These are phyloP conservation scores for Toxicodendron radicans DNA, from an alignment of 345 rosid species.

Conservation along the genomic window DNA sequence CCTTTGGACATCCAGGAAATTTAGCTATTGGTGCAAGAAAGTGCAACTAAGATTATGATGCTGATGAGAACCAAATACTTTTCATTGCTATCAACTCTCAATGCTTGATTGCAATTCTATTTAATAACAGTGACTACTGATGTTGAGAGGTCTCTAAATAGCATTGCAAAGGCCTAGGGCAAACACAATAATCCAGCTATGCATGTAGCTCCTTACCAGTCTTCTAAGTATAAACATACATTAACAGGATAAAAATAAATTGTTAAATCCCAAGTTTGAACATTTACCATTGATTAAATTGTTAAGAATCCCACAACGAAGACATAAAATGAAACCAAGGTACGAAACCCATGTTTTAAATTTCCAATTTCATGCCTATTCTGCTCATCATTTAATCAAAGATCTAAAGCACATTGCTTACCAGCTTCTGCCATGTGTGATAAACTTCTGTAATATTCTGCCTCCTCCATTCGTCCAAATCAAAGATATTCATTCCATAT, in stretches of 20 bases:
- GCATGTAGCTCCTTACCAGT: not conserved
- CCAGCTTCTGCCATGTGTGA: slow-evolving; percentile 95
- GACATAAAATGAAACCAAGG: not conserved
- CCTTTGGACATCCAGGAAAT: not conserved
- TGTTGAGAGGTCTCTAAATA: not conserved
- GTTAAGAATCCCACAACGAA: not conserved
- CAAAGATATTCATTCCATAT: slow-evolving; percentile 95
- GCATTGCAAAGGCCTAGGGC: not conserved
- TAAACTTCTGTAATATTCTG: slow-evolving; percentile 87
- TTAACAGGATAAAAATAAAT: not conserved
- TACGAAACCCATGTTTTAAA: not conserved
- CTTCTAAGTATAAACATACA: not conserved
- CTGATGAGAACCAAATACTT: not conserved
- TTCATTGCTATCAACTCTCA: not conserved
- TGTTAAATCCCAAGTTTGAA: not conserved
- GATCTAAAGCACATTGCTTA: slow-evolving; percentile 32
- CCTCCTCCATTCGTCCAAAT: slow-evolving; percentile 83
- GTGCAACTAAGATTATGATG: not conserved
- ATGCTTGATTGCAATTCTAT: not conserved
- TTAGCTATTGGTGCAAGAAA: not conserved
- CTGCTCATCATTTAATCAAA: slow-evolving; percentile 11
- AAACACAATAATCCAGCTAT: not conserved
- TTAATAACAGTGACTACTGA: not conserved
- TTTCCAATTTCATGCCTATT: not conserved
- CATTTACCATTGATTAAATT: not conserved